These are phyloP conservation scores for Marasmius tenuissimus DNA, from an alignment of 1,284 basidiomycete species.

Conservation along the genomic window DNA sequence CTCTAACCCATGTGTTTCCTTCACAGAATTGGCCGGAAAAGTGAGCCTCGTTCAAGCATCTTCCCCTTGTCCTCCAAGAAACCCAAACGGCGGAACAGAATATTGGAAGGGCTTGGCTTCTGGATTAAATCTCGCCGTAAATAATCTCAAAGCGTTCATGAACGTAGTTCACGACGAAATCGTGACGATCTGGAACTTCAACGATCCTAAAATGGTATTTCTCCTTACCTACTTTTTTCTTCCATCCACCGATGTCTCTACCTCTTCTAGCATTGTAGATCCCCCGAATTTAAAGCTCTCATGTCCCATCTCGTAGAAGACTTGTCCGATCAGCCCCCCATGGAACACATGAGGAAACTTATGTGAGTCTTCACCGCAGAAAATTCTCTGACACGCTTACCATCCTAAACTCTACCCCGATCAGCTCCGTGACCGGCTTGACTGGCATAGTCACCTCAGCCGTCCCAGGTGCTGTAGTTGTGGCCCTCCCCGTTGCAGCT, in stretches of 20 bases:
- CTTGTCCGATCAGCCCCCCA: constrained; percentile 2
- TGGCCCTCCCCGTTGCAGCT: constrained; percentile 5
- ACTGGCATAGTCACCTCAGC: constrained; percentile 13
- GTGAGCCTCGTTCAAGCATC: constrained; percentile 8
- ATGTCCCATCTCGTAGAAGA: constrained; percentile 19
- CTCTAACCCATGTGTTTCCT: background rate
- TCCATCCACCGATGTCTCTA: background rate
- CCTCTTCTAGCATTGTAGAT: constrained; percentile 18
- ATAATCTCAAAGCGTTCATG: constrained; percentile 16
- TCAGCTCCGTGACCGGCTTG: constrained; percentile 13
- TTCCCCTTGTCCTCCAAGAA: background rate
- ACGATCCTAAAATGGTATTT: constrained; percentile 20
- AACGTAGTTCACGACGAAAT: constrained; percentile 21
- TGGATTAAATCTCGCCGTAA: constrained; percentile 15
- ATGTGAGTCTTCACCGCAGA: constrained; percentile 12
- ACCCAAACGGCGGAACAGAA: constrained; percentile 15
- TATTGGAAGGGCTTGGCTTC: constrained; percentile 23
- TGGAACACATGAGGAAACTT: constrained; percentile 5
- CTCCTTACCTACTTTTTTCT: background rate
- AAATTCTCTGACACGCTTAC: background rate
- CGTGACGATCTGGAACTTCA: constrained; percentile 24
- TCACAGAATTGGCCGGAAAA: constrained; percentile 24
- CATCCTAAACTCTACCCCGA: background rate
- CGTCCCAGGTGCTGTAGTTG: constrained; percentile 8
- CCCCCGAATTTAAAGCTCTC: constrained; percentile 19